Percentiles rank a stretch among this genome's conserved stretches.
Evolutionary conservation across 2,329 filamentous ascomycete genomes (phyloP).

Genomic region (Fonsecaea multimorphosa): DNA sequence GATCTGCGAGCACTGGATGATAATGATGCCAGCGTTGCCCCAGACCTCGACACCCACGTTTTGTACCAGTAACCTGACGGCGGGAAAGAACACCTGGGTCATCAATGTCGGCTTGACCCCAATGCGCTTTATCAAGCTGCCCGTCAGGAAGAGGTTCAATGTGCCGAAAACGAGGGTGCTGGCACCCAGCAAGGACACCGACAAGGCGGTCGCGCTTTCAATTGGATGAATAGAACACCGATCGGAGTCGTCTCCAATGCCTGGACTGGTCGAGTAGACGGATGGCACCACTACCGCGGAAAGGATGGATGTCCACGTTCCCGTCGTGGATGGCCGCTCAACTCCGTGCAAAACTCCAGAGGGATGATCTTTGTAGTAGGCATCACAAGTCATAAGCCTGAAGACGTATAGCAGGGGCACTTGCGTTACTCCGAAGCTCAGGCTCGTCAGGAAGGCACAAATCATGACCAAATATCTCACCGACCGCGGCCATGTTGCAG

Average conservation of each 20-base stretch:
- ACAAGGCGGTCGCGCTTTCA: slow-evolving; percentile 66
- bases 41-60: slow-evolving; percentile 69
- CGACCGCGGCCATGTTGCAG: slow-evolving; percentile 27
- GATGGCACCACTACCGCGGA: slow-evolving; percentile 13
- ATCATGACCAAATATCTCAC: slow-evolving; percentile 49
- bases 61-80: slow-evolving; percentile 67
- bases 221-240: slow-evolving; percentile 68
- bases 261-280: slow-evolving; percentile 31
- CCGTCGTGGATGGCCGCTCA: not conserved
- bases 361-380: slow-evolving; percentile 67
- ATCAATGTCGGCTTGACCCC: slow-evolving; percentile 68
- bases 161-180: slow-evolving; percentile 72
- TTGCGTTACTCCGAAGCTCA: slow-evolving; percentile 59
- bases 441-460: slow-evolving; percentile 65
- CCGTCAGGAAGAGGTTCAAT: slow-evolving; percentile 70
- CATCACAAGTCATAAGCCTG: slow-evolving; percentile 73
- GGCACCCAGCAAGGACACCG: slow-evolving; percentile 70
- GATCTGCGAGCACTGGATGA: slow-evolving; percentile 70
- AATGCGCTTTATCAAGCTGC: slow-evolving; percentile 69
- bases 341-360: slow-evolving; percentile 9
- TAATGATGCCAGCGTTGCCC: slow-evolving; percentile 67
- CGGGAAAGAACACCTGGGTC: slow-evolving; percentile 68
- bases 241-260: slow-evolving; percentile 49
- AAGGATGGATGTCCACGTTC: slow-evolving; percentile 8
- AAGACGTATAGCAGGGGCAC: slow-evolving; percentile 68